phyloP scores from a whole-genome alignment of 2,329 filamentous ascomycete species.

The Aspergillus tamarii region DNA sequence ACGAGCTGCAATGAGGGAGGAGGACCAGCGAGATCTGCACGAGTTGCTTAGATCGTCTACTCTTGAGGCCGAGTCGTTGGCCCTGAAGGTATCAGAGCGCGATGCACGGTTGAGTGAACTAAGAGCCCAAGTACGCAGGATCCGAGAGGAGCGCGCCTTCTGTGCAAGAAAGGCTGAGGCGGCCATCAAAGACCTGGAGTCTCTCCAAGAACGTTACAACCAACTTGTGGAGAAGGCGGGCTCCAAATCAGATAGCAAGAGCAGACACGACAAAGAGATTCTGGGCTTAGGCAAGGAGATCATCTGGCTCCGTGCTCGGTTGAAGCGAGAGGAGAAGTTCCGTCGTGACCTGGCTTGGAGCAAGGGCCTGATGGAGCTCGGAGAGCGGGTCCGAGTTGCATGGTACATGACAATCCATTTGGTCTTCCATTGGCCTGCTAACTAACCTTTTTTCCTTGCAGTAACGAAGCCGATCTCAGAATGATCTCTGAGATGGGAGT shows the following conservation, averaged over 20 bases:
- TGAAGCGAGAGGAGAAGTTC: conserved; percentile 78
- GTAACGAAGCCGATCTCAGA: conserved; percentile 88
- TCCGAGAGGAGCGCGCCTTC: conserved; percentile 51
- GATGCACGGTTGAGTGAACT: conserved; percentile 64
- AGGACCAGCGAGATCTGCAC: conserved; percentile 49
- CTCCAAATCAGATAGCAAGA: conserved; percentile 46
- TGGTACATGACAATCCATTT: conserved; percentile 67
- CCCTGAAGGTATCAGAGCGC: conserved; percentile 71
- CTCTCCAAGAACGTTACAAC: conserved; percentile 64
- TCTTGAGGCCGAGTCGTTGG: conserved; percentile 65
- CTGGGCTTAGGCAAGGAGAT: conserved; percentile 86
- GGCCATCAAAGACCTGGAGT: conserved; percentile 47
- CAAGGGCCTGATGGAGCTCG: conserved; percentile 84
- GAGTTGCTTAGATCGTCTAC: conserved; percentile 52
- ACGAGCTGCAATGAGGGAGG: conserved; percentile 51
- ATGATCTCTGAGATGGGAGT: conserved; percentile 84
- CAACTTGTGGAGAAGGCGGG: conserved; percentile 56
- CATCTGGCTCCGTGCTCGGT: conserved; percentile 82
- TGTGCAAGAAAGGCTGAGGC: conserved; percentile 46
- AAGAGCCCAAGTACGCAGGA: conserved; percentile 65
- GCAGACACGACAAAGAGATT: conserved; percentile 65
- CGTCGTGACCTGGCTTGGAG: conserved; percentile 80
- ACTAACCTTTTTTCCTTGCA: conserved; percentile 48
- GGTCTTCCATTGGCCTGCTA: conserved; percentile 7
- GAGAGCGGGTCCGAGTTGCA: conserved; percentile 63